Base-by-base conservation (phyloP, 306 rosid species). In the Rubus parviflorus region DNA sequence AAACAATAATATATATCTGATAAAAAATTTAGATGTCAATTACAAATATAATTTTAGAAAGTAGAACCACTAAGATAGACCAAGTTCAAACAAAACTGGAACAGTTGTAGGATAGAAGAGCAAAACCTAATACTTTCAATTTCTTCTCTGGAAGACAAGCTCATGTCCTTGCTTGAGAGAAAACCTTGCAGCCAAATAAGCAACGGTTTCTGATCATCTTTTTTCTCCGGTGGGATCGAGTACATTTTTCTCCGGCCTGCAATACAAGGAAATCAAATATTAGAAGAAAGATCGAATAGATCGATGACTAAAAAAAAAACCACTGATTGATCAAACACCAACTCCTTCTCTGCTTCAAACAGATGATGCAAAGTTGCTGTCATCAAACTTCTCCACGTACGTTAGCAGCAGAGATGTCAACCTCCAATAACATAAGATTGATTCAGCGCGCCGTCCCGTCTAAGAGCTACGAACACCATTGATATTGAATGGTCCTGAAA, bases 81-180 rank as follows among this genome's bases (percentile, higher is more conserved):
- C 47, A 41, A 64, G 25, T 38, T 64, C 47, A 64, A 38, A 64
- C 23, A 64, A 38, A 37, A 64, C 47, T 38, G 0, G 0, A 38
- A 25, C 2, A 60, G 19, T 8, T 64, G 47, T 16, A 64, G 70
- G 47, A 38, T 38, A 40, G 70, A 64, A 35, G 7, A 8, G 47
- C 70, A 38, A 37, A 17, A 38, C 47, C 70, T 40, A 64, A 9
- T 4, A 38, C 47, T 64, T 38, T 6, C 23, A 38, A 38, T n/a
- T 38, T 38, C 13, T 37, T 3, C 23, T 38, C 25, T 64, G 38
- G 46, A 64, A 64, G 3, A 17, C 7, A 38, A 64, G 70, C 70
- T 64, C 70, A 38, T 64, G 70, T 8, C 70, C 70, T 38, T 64
- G 70, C 45, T 64, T 64, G 47, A 64, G 70, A 37, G 69, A 64